Conservation (phyloP, 768 basidiomycete species). For the Cubamyces sp. region DNA sequence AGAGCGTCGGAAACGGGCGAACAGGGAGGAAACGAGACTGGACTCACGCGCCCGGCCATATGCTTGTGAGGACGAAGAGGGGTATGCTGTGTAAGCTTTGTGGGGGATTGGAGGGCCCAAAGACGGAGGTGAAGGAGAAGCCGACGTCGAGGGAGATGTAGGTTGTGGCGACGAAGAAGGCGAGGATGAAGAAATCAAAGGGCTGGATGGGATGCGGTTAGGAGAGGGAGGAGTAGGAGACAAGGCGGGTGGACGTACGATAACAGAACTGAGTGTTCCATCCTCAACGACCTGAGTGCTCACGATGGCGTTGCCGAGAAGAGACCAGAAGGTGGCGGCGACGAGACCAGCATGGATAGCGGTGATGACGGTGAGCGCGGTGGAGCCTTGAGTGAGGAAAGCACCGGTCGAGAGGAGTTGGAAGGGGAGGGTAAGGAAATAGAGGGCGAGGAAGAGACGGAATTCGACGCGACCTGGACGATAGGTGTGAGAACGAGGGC, state of each 20-base stretch:
- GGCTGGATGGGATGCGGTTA: conserved; percentile 50
- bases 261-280: conserved; percentile 63
- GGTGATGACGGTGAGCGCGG: conserved; percentile 66
- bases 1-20: background rate
- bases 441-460: conserved; percentile 63
- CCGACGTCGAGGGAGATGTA: conserved; percentile 89
- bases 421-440: conserved; percentile 73
- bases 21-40: background rate
- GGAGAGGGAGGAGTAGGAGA: background rate
- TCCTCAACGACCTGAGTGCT: conserved; percentile 94
- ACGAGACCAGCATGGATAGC: conserved; percentile 83
- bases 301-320: conserved; percentile 76
- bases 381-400: conserved; percentile 77
- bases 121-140: conserved; percentile 62
- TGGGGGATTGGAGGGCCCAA: conserved; percentile 64
- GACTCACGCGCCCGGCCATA: conserved; percentile 80
- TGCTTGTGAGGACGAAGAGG: conserved; percentile 78
- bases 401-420: conserved; percentile 84
- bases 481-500: background rate
- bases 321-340: conserved; percentile 76
- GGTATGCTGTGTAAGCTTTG: conserved; percentile 63
- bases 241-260: conserved; percentile 4
- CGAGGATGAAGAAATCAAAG: conserved; percentile 54
- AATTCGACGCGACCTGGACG: conserved; percentile 69
- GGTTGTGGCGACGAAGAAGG: conserved; percentile 70